Conservation (phyloP, 768 basidiomycete species). For the Hygrocybe punicea region DNA sequence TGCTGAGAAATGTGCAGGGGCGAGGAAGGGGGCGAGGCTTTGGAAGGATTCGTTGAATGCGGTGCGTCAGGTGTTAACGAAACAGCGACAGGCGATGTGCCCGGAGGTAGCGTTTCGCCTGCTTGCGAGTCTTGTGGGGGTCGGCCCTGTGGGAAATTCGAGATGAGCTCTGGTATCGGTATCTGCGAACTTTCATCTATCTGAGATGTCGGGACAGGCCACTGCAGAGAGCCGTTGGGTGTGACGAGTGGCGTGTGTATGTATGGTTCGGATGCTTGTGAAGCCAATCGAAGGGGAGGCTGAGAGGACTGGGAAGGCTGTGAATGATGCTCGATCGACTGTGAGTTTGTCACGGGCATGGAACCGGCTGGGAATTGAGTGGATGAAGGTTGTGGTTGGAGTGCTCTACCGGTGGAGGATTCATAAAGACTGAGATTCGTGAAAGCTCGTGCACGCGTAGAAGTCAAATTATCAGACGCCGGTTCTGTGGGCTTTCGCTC, state of each 20-base stretch:
- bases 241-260: constrained; percentile 53
- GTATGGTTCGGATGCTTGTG: constrained; percentile 44
- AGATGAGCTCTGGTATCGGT: constrained; percentile 28
- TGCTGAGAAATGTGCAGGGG: constrained; percentile 16
- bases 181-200: constrained; percentile 33
- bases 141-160: constrained; percentile 36
- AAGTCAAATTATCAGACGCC: constrained; percentile 18
- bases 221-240: constrained; percentile 53
- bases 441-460: constrained; percentile 24
- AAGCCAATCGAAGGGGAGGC: constrained; percentile 33
- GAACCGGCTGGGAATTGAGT: neutral
- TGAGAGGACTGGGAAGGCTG: too few relatives aligned
- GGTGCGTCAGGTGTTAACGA: neutral
- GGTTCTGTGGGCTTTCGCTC: constrained; percentile 37
- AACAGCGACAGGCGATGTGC: neutral
- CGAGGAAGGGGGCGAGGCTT: neutral
- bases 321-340: constrained; percentile 17
- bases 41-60: constrained; percentile 4
- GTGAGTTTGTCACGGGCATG: constrained; percentile 9
- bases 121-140: neutral
- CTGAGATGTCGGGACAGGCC: constrained; percentile 39
- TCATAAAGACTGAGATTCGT: constrained; percentile 24
- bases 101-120: neutral
- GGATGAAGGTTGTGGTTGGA: neutral
- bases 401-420: neutral